phyloP scores from a whole-genome alignment of 805 yeast genomes.

The Diddensiella caesifluorescens region DNA sequence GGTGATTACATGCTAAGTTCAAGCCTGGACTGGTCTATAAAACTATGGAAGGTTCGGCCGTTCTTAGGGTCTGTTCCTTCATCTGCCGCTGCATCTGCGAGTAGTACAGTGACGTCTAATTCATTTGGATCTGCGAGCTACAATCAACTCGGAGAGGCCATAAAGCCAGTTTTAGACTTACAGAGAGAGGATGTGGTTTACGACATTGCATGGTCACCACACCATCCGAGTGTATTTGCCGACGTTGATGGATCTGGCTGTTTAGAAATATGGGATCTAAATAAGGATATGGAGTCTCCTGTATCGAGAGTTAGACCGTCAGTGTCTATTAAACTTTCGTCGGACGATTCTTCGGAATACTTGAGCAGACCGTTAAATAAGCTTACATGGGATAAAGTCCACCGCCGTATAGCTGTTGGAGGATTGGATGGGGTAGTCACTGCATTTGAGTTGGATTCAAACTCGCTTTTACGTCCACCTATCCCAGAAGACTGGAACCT shows the following conservation, averaged over 20 bases:
- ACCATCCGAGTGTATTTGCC: constrained; percentile 32
- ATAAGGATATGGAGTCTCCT: constrained; percentile 28
- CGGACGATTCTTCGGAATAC: neutral
- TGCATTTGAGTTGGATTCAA: constrained; percentile 26
- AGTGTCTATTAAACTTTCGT: neutral
- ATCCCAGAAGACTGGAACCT: constrained; percentile 15
- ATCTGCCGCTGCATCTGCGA: constrained; percentile 1
- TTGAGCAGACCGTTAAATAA: constrained; percentile 26
- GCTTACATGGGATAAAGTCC: constrained; percentile 29
- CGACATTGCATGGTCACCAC: constrained; percentile 37
- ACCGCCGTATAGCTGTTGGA: constrained; percentile 30
- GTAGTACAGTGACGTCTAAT: constrained; percentile 3
- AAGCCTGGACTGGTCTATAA: constrained; percentile 37
- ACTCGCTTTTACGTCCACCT: constrained; percentile 8
- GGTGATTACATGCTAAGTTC: constrained; percentile 29
- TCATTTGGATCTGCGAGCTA: constrained; percentile 3
- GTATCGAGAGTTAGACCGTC: constrained; percentile 20
- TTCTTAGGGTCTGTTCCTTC: constrained; percentile 7
- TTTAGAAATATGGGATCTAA: constrained; percentile 38
- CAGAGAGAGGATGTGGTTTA: constrained; percentile 30
- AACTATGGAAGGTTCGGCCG: constrained; percentile 29
- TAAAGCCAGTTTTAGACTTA: constrained; percentile 25
- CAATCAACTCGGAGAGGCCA: constrained; percentile 10
- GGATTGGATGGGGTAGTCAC: constrained; percentile 32
- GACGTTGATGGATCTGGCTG: constrained; percentile 32